Conservation (phyloP, 1,139 yeast genomes). For the Taphrina sp. region DNA sequence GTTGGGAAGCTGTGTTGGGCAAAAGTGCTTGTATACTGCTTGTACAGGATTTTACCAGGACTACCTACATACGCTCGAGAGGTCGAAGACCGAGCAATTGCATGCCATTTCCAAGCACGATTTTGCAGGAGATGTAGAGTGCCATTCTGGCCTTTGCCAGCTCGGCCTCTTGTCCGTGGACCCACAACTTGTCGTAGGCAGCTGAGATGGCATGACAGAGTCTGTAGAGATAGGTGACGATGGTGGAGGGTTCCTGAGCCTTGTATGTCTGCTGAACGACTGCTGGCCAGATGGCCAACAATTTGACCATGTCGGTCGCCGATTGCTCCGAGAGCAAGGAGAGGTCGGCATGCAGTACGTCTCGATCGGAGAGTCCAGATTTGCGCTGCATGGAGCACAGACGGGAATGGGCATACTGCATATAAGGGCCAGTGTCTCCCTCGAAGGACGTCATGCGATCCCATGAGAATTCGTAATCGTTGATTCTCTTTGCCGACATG, state of each 20-base stretch:
- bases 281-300: conserved; percentile 89
- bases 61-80: conserved; percentile 96
- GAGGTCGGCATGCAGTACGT: conserved; percentile 60
- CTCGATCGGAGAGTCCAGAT: conserved; percentile 47
- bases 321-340: conserved; percentile 72
- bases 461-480: conserved; percentile 97
- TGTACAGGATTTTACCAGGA: neutral
- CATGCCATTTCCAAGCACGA: conserved; percentile 90
- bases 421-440: conserved; percentile 99
- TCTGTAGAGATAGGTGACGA: conserved; percentile 89
- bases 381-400: conserved; percentile 92
- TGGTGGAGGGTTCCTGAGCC: conserved; percentile 88
- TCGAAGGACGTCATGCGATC: conserved; percentile 97
- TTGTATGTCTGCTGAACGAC: conserved; percentile 77
- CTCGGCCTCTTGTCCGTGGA: conserved; percentile 89
- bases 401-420: conserved; percentile 98
- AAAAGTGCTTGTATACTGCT: too few relatives aligned
- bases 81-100: conserved; percentile 88
- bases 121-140: conserved; percentile 84
- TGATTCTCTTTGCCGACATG: conserved; percentile 95
- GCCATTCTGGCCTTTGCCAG: conserved; percentile 92
- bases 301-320: conserved; percentile 70
- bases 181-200: conserved; percentile 95
- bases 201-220: conserved; percentile 92
- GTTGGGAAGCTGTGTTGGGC: too few relatives aligned